Percentiles rank a stretch among this genome's conserved stretches.
phyloP scores from a whole-genome alignment of 257 asterid genomes.

The Penstemon davidsonii region DNA sequence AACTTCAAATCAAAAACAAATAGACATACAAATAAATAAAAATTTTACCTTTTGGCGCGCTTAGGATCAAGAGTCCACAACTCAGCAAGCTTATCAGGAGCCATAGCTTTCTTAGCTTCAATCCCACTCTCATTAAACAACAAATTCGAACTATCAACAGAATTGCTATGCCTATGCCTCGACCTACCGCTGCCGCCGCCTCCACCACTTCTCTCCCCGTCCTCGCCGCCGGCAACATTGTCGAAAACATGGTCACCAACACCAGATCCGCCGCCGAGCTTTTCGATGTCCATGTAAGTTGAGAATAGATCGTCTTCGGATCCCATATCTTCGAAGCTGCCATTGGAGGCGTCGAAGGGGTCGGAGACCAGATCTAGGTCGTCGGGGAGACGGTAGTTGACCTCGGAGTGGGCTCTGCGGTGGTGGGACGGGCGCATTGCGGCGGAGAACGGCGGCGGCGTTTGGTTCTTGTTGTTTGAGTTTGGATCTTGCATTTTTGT shows the following conservation, averaged over 20 bases:
- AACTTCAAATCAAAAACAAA: background rate
- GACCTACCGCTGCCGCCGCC: slow-evolving; percentile 27
- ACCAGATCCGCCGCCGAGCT: slow-evolving; percentile 51
- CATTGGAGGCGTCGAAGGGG: slow-evolving; percentile 42
- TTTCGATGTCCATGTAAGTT: slow-evolving; percentile 65
- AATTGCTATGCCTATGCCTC: slow-evolving; percentile 64
- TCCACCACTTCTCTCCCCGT: slow-evolving; percentile 24
- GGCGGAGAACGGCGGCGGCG: slow-evolving; percentile 42
- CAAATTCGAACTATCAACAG: slow-evolving; percentile 72
- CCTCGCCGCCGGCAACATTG: slow-evolving; percentile 36
- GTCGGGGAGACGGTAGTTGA: slow-evolving; percentile 80
- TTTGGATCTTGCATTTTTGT: slow-evolving; percentile 85
- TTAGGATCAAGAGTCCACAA: slow-evolving; percentile 95
- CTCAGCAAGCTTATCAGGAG: slow-evolving; percentile 95
- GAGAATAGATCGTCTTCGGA: slow-evolving; percentile 69
- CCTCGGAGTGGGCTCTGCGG: slow-evolving; percentile 95
- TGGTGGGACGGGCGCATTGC: slow-evolving; percentile 73
- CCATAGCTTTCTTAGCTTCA: slow-evolving; percentile 97
- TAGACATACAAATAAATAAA: background rate
- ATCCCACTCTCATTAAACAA: slow-evolving; percentile 55
- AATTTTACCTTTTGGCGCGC: slow-evolving; percentile 82
- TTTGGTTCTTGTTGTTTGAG: slow-evolving; percentile 35
- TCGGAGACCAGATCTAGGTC: slow-evolving; percentile 80
- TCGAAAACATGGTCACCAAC: background rate
- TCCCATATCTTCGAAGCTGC: slow-evolving; percentile 59